phyloP scores from a whole-genome alignment of 768 basidiomycete genomes.

The Suillus occidentalis region DNA sequence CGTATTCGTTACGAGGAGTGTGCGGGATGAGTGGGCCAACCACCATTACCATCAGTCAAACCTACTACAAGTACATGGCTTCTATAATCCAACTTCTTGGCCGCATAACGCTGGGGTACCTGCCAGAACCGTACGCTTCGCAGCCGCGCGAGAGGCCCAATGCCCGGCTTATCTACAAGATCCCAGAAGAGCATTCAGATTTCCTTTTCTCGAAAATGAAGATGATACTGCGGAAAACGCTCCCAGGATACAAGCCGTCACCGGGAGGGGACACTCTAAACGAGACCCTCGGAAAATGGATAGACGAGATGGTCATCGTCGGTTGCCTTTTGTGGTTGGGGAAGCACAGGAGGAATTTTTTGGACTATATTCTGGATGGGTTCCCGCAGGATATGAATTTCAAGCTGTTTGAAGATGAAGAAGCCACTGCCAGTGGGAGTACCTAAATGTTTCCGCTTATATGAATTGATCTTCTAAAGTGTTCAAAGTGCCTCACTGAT shows the following conservation, averaged over 20 bases:
- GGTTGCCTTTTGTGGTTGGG: constrained; percentile 10
- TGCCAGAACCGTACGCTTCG: background rate
- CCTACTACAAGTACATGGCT: background rate
- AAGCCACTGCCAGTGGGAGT: background rate
- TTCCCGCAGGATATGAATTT: background rate
- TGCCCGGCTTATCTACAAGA: constrained; percentile 2
- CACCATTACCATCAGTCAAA: background rate
- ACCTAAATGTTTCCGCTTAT: background rate
- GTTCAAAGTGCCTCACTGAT: background rate
- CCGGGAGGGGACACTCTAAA: background rate
- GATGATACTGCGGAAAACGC: background rate
- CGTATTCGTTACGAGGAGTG: background rate
- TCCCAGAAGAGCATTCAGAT: constrained; percentile 8
- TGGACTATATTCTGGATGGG: background rate
- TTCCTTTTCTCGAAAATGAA: constrained; percentile 4
- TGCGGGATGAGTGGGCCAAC: background rate
- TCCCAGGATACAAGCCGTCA: background rate
- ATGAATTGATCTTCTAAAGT: background rate
- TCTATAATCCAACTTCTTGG: background rate
- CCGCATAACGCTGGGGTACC: background rate
- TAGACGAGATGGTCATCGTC: constrained; percentile 11
- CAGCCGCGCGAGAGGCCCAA: constrained; percentile 7
- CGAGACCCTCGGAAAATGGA: background rate
- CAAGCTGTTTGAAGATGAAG: constrained; percentile 5
- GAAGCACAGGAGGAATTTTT: constrained; percentile 8